Evolutionary conservation across 345 rosid genomes (phyloP), one percentile per base, ranked within the genome.

Genomic region (Eucalyptus erythrocorys): DNA sequence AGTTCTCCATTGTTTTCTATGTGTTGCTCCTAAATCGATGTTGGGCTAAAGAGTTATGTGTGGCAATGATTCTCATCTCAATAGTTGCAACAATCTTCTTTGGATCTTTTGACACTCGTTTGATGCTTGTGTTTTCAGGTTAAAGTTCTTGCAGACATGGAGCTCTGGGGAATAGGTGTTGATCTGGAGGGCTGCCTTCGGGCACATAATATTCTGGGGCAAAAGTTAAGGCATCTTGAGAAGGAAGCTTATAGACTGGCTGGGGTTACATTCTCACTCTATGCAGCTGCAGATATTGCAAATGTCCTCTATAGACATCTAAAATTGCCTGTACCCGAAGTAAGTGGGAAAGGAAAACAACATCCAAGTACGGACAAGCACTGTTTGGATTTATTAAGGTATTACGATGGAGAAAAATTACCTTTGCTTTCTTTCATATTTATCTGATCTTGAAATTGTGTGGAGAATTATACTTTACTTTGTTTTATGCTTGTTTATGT

Each of bases 351-450:
- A 92, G 99, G 98, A 93, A 96, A 96, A 90, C 94, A 92, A 87
- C 99, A 97, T 93, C 98, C 96, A 17, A 97, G 99, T 87, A 96
- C 99, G 26, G 97, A 96, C 93, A 97, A 96, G 90, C 97, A 97
- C 85, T 95, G 96, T 91, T 92, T 97, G 93, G 98, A 95, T 90
- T 90, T 96, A 61, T 92, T 97, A 90, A 96, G 99, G 99, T 97
- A 76, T 76, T 40, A 40, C 30, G 21, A 26, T 76, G 86, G 55
- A 32, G 50, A 48, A 53, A 17, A 53, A 17, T 49, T 37, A 32
- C 15, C 22, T 85, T 48, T 80, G 71, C 80, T 88, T 89, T 64
- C 87, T 85, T 30, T 61, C 57, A 45, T 37, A 30, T 40, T n/a
- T 49, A 40, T 76, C 47, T 76, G 47, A 76, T 76, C 82, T 40